Conservation (phyloP, 2,329 filamentous ascomycete genomes). For the Didymella pinodella region DNA sequence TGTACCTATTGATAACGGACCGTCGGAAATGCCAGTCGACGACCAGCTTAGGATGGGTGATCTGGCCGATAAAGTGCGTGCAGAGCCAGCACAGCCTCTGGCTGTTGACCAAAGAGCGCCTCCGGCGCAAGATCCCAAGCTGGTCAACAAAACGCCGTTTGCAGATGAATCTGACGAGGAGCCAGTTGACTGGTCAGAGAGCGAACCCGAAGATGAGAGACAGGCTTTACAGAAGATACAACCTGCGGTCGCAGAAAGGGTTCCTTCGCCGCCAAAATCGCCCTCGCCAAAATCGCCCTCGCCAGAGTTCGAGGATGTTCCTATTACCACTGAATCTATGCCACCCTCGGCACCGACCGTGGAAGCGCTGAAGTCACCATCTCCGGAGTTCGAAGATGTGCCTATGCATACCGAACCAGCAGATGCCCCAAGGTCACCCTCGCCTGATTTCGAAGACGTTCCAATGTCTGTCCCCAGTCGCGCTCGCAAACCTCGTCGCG, state of each 20-base stretch:
- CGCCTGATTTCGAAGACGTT: slow-evolving; percentile 62
- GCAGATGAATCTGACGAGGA: slow-evolving; percentile 50
- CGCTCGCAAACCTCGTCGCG: slow-evolving; percentile 25
- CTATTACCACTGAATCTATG: slow-evolving; percentile 26
- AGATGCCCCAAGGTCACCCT: slow-evolving; percentile 49
- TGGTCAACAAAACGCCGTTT: slow-evolving; percentile 32
- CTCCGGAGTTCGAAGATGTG: slow-evolving; percentile 62
- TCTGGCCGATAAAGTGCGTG: slow-evolving; percentile 54
- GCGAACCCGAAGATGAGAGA: slow-evolving; percentile 52
- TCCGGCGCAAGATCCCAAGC: slow-evolving; percentile 30
- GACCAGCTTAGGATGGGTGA: slow-evolving; percentile 52
- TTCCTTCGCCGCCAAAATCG: slow-evolving; percentile 41
- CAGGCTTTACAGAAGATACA: neutral
- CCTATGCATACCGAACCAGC: slow-evolving; percentile 29
- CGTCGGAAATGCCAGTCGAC: slow-evolving; percentile 42
- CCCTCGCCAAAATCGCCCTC: slow-evolving; percentile 58
- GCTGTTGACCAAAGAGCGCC: slow-evolving; percentile 30
- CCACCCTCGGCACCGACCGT: slow-evolving; percentile 13
- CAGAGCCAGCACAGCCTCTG: slow-evolving; percentile 50
- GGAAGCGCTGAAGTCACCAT: slow-evolving; percentile 50
- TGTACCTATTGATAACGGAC: slow-evolving; percentile 23
- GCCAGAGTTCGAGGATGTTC: slow-evolving; percentile 62
- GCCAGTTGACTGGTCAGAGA: slow-evolving; percentile 62
- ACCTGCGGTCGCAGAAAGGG: neutral
- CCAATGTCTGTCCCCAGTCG: slow-evolving; percentile 33